Conservation (phyloP, 139 green algal species). For the Desmodesmus armatus region DNA sequence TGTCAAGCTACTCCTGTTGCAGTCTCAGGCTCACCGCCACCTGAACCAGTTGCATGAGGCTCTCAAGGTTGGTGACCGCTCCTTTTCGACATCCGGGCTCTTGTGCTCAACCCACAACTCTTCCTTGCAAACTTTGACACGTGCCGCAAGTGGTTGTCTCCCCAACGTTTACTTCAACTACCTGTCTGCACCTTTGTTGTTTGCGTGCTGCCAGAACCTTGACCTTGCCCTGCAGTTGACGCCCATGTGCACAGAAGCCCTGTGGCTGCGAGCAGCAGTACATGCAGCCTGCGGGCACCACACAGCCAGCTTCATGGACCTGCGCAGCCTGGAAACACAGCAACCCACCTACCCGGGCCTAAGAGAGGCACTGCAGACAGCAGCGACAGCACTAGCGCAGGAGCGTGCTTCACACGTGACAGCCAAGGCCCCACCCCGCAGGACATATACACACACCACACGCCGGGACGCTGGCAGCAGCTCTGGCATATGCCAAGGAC, state of each 20-base stretch:
- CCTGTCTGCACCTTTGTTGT: background rate
- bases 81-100: background rate
- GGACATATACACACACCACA: background rate
- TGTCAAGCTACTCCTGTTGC: conserved; percentile 4
- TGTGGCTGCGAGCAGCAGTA: background rate
- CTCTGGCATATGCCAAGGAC: background rate
- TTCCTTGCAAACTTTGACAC: background rate
- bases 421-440: background rate
- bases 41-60: background rate
- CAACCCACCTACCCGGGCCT: background rate
- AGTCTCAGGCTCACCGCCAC: background rate
- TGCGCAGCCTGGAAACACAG: background rate
- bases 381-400: background rate
- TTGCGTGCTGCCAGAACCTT: conserved; percentile 4
- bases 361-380: background rate
- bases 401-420: background rate
- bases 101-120: background rate
- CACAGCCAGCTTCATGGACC: conserved; percentile 33
- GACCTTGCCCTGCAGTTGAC: conserved; percentile 3
- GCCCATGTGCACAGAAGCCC: conserved; percentile 3
- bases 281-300: conserved; percentile 5
- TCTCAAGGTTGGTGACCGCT: background rate
- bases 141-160: background rate
- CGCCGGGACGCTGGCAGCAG: background rate
- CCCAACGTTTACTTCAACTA: background rate